Evolutionary conservation across 2,329 filamentous ascomycete species (phyloP), one percentile per base, ranked within the genome.

Genomic region (Colletotrichum higginsianum): DNA sequence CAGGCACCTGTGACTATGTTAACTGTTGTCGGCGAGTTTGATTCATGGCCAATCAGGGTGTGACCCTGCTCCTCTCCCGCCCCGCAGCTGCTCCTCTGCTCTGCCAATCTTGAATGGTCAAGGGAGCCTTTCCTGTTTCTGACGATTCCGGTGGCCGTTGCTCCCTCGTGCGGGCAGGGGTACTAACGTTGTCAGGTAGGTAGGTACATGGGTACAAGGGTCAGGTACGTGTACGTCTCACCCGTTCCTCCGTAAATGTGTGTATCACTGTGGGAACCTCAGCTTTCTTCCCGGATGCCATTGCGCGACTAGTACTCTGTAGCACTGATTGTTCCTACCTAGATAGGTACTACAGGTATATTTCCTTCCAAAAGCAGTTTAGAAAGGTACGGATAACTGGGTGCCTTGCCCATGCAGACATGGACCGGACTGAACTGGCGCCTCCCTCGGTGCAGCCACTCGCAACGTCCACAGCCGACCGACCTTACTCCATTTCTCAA

Each of bases 81-180:
- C 60, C 21, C 5, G 16, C 30, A 58, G 55, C 30, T n/a, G 42
- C 23, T 61, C 42, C 66, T 56, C 50, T 65, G 61, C 61, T 53
- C 66, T 49, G 30, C 61, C 60, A 72, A 72, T 52, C 66, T 71
- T 70, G 61, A 72, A 71, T 56, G 61, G 42, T 52, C 70, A 23
- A 57, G 56, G 35, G 50, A 66, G 66, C 70, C 40, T 61, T 70
- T 47, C 70, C 66, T 44, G 12, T 69, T 70, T 66, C 55, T 72
- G 55, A 72, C 49, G 65, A 52, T 66, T 72, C 70, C 56, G 70
- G 70, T 65, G 70, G 61, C 66, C 55, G 57, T 71, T 72, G 56
- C 61, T 56, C 49, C 67, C 50, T 46, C 21, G 49, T 50, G 50
- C 21, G 26, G 46, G 49, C 70, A 61, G 56, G 70, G 66, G 67